phyloP scores from a whole-genome alignment of 176 grass and related monocot species.

The Poa pratensis region DNA sequence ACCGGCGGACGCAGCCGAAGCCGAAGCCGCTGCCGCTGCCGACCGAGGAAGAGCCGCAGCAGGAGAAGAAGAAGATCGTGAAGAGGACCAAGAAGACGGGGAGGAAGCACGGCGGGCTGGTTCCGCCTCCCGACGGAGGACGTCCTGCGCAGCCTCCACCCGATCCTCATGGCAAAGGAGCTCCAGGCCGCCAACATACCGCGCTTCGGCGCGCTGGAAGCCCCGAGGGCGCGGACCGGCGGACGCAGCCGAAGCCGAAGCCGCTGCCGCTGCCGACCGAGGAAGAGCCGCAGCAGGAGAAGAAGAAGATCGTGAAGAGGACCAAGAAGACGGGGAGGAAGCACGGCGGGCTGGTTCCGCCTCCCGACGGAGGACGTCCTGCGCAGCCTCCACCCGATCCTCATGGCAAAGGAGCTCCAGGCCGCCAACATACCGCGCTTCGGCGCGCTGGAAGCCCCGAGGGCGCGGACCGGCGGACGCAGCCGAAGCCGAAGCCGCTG shows the following conservation, averaged over 20 bases:
- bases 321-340: conserved; percentile 4
- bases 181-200: conserved; percentile 35
- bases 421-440: conserved; percentile 22
- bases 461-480: not conserved
- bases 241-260: not conserved
- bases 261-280: not conserved
- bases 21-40: not conserved
- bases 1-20: too few species aligned
- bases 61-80: not conserved
- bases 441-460: not conserved
- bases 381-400: not conserved
- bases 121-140: conserved; percentile 28
- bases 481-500: not conserved
- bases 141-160: not conserved
- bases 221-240: not conserved
- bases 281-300: not conserved
- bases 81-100: conserved; percentile 4
- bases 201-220: not conserved
- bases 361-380: not conserved
- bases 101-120: conserved; percentile 28
- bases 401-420: conserved; percentile 18
- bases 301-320: not conserved
- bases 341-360: conserved; percentile 48
- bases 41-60: not conserved
- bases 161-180: conserved; percentile 22